Evolutionary conservation across 306 rosid species (phyloP), one percentile per base, ranked within the genome.

Genomic region (Vigna reflexopilosa): DNA sequence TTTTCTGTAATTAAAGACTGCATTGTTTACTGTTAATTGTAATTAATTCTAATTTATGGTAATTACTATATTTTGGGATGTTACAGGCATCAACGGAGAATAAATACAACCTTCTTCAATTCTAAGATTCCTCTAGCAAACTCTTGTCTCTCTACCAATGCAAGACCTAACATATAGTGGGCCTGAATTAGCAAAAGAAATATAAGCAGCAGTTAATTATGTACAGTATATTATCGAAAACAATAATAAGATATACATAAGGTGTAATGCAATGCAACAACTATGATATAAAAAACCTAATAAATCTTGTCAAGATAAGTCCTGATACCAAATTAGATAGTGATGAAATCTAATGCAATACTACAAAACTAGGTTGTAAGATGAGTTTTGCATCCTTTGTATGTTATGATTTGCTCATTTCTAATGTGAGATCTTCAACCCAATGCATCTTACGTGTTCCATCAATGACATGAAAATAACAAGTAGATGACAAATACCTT

Each of bases 111-210:
- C 97, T 87, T 88, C 83, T 88, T 80, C 77, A 92, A 72, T 71
- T 89, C 84, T 78, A 66, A 82, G 44, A 92, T 82, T 77, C 93
- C 97, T 74, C 69, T 81, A 0, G 78, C 78, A 80, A 77, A 80
- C 45, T 87, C 91, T 80, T 84, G 38, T 48, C 64, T 85, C 80
- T 82, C 77, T 16, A 87, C 70, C 52, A 90, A 85, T 63, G 91
- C 90, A 78, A 88, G 93, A 78, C 96, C 96, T 86, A 92, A 75
- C 87, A 86, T 81, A 77, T 88, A 92, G 81, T 92, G 90, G 30
- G 87, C 97, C 97, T 92, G 85, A 7, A 63, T 84, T 56, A 36
- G 50, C 70, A 83, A 72, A 55, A 10, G 26, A 63, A 50, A 20
- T 19, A 20, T 19, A 55, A 12, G 55, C 5, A 48, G 9, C 75